phyloP scores from a whole-genome alignment of 352 stramenopile species.

The Globisporangium spinosum region DNA sequence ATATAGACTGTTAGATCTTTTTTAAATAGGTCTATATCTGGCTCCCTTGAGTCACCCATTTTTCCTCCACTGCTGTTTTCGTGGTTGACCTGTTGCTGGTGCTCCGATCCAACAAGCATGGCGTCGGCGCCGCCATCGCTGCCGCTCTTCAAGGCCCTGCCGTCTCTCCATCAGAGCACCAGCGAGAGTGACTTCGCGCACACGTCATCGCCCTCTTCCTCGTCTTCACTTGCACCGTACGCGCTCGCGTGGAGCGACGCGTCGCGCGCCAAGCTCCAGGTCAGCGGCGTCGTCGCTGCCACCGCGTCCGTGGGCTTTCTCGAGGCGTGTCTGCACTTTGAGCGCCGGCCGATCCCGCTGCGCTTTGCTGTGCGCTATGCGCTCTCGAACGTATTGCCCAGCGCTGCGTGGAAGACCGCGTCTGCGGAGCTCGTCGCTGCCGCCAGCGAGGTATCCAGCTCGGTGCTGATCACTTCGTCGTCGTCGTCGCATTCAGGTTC shows the following conservation, averaged over 20 bases:
- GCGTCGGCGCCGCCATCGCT: neutral
- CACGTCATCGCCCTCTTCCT: neutral
- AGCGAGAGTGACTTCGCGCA: slow-evolving; percentile 14
- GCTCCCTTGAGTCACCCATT: neutral
- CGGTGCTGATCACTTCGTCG: slow-evolving; percentile 27
- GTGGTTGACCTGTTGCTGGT: too few relatives aligned
- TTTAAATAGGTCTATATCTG: neutral
- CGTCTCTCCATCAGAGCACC: neutral
- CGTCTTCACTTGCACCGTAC: neutral
- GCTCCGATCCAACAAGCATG: neutral
- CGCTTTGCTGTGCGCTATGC: slow-evolving; percentile 61
- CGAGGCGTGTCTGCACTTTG: slow-evolving; percentile 57
- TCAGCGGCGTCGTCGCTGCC: slow-evolving; percentile 20
- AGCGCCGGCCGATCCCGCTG: slow-evolving; percentile 60
- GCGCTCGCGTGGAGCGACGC: neutral
- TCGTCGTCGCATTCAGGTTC: neutral
- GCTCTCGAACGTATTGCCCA: slow-evolving; percentile 54
- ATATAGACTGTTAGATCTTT: neutral
- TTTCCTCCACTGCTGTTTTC: neutral
- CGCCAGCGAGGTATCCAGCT: slow-evolving; percentile 28
- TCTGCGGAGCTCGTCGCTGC: slow-evolving; percentile 41
- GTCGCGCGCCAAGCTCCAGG: slow-evolving; percentile 8
- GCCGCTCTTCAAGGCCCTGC: neutral
- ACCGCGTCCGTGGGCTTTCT: slow-evolving; percentile 56
- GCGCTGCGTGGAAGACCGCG: slow-evolving; percentile 55